Evolutionary conservation across 805 yeast species (phyloP), one percentile per base, ranked within the genome.

Genomic region (Ogataea parapolymorpha): DNA sequence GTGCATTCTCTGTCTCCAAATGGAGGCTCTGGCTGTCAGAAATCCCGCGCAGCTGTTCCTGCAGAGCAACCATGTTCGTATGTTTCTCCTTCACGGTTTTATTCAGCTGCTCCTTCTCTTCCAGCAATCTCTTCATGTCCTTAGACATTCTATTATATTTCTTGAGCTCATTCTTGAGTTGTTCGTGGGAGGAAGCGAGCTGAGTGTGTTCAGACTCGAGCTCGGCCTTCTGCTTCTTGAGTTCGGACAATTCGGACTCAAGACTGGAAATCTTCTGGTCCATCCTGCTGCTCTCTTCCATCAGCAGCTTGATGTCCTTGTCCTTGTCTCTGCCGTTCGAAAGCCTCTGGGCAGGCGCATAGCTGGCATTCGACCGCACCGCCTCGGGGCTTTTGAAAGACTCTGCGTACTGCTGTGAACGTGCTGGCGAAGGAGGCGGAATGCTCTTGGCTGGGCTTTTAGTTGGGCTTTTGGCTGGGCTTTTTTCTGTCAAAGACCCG

Each of bases 231-330:
- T 45, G 42, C 14, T 37, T 41, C 9, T 48, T 39, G n/a, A 48
- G 34, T 3, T 37, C 32, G 11, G 41, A 33, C 15, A 57, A 20
- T 16, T 58, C 53, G 16, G 53, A 46, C 45, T 71, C 72, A 17
- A 71, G 57, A 9, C 58, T 56, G 3, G 72, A 62, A 17, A 72
- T 71, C 31, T 61, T 60, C 11, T 52, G 48, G 45, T 78, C 82
- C 74, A 75, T 69, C 45, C 74, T 67, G 14, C 72, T 63, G 29
- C 75, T 72, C 50, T 74, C 79, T 23, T 66, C 68, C 18, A 72
- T 50, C 9, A 76, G 56, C 27, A 70, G 45, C 42, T 68, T 67
- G 22, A 74, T 61, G 45, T 75, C 79, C 37, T 70, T 65, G 33
- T 72, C 72, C 39, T 46, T 50, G 16, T 44, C 45, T 30, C 55